Percentiles rank a stretch among this genome's conserved stretches.
phyloP scores from a whole-genome alignment of 805 yeast species.

The Naumovozyma baii region DNA sequence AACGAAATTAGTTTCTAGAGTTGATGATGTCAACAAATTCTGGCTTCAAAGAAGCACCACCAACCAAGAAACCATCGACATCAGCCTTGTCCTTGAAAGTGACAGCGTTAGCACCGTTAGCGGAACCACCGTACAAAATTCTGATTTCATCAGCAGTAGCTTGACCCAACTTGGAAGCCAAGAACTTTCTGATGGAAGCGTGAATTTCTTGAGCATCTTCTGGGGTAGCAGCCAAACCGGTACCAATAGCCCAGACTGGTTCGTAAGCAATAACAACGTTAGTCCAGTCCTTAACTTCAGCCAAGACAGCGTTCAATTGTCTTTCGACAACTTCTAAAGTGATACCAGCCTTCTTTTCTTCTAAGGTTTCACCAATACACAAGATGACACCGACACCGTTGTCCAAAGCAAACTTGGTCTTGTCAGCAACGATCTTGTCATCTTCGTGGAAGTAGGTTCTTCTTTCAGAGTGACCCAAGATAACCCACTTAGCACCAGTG shows the following conservation, averaged over 20 bases:
- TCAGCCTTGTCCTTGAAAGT: conserved; percentile 87
- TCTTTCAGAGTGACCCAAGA: conserved; percentile 98
- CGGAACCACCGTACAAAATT: conserved; percentile 98
- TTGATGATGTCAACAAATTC: conserved; percentile 93
- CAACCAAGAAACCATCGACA: conserved; percentile 97
- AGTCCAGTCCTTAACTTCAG: conserved; percentile 78
- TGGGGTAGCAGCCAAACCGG: conserved; percentile 98
- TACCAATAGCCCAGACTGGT: conserved; percentile 99
- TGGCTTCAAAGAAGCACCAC: conserved; percentile 98
- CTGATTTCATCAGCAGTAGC: conserved; percentile 69
- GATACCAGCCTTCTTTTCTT: conserved; percentile 82
- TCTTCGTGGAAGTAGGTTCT: conserved; percentile 86
- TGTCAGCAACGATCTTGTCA: conserved; percentile 85
- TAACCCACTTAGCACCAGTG: conserved; percentile 86
- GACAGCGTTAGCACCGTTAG: conserved; percentile 84
- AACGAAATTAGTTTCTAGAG: conserved; percentile 57
- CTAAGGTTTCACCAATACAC: conserved; percentile 96
- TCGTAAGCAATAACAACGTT: conserved; percentile 94
- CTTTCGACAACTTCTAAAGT: conserved; percentile 80
- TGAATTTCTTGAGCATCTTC: conserved; percentile 96
- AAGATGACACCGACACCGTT: conserved; percentile 83
- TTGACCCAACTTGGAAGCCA: conserved; percentile 65
- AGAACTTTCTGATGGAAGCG: conserved; percentile 74
- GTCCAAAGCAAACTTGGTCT: conserved; percentile 89
- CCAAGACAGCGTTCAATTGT: conserved; percentile 84